phyloP scores from a whole-genome alignment of 1,284 basidiomycete genomes.

The Athelia psychrophila region DNA sequence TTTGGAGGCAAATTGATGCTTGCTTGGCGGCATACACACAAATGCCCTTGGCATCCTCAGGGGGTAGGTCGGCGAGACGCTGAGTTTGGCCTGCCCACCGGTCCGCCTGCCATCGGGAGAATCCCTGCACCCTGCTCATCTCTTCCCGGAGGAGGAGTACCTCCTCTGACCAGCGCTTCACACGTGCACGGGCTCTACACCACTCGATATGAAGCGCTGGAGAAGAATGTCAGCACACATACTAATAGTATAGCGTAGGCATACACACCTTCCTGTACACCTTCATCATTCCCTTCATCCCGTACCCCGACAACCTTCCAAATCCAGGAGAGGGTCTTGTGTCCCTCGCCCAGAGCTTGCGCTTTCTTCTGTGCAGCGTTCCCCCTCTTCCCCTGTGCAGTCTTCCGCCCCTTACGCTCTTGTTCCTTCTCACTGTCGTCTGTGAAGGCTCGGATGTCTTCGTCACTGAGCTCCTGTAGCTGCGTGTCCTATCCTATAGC shows the following conservation, averaged over 20 bases:
- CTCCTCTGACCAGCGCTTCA: constrained; percentile 30
- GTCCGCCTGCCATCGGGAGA: neutral
- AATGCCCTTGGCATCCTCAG: neutral
- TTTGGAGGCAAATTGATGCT: neutral
- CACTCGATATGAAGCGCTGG: constrained; percentile 28
- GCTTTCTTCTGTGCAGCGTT: too few relatives aligned
- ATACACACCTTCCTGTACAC: neutral
- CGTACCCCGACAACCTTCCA: neutral
- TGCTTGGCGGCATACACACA: neutral
- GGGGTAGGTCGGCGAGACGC: neutral
- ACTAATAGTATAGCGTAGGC: neutral
- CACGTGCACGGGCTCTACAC: constrained; percentile 25
- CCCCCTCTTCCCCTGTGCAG: too few relatives aligned
- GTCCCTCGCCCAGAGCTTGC: neutral
- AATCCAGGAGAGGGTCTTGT: neutral
- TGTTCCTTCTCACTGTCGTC: neutral
- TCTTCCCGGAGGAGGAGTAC: constrained; percentile 29
- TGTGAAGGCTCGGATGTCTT: neutral
- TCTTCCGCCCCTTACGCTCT: too few relatives aligned
- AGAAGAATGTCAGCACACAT: neutral
- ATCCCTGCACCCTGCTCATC: constrained; percentile 18
- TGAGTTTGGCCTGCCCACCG: neutral
- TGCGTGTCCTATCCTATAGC: neutral
- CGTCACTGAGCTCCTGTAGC: neutral
- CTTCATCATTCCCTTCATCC: neutral